A percentile compares a stretch with the other conserved stretches of the same genome.
These are phyloP conservation scores for Lasiodiplodia citricola DNA, from an alignment of 2,329 filamentous ascomycete species.

Conservation along the genomic window DNA sequence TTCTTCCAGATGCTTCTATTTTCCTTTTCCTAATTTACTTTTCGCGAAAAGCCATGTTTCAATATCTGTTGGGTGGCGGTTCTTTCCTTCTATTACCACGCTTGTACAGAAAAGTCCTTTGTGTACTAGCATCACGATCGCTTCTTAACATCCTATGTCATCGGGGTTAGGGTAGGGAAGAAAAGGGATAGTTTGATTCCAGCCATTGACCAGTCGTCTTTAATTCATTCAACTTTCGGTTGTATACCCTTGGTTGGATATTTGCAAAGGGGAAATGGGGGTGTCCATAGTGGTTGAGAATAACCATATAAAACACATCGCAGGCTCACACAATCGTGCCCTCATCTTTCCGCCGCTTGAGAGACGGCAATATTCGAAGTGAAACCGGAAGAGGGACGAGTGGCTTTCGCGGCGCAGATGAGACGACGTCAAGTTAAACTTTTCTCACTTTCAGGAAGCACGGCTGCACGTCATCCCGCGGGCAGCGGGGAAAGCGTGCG, in stretches of 20 bases:
- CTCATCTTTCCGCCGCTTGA: not conserved
- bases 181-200: not conserved
- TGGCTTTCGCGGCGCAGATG: not conserved
- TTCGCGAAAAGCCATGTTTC: not conserved
- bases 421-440: conserved; percentile 18
- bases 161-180: not conserved
- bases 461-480: conserved; percentile 15
- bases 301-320: not conserved
- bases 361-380: not conserved
- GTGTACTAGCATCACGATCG: not conserved
- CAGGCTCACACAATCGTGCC: not conserved
- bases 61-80: not conserved
- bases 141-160: not conserved
- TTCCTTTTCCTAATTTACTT: not conserved
- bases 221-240: conserved; percentile 2
- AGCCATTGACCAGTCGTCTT: not conserved
- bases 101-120: not conserved
- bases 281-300: not conserved
- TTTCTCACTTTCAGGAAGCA: not conserved
- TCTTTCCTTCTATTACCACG: not conserved
- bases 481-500: not conserved
- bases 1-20: not conserved
- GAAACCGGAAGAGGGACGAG: not conserved
- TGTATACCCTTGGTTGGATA: conserved; percentile 15
- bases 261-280: not conserved